Percentiles rank a stretch among this genome's conserved stretches.
phyloP scores from a whole-genome alignment of 164 flowering plant species.

The Umbilicus rupestris region DNA sequence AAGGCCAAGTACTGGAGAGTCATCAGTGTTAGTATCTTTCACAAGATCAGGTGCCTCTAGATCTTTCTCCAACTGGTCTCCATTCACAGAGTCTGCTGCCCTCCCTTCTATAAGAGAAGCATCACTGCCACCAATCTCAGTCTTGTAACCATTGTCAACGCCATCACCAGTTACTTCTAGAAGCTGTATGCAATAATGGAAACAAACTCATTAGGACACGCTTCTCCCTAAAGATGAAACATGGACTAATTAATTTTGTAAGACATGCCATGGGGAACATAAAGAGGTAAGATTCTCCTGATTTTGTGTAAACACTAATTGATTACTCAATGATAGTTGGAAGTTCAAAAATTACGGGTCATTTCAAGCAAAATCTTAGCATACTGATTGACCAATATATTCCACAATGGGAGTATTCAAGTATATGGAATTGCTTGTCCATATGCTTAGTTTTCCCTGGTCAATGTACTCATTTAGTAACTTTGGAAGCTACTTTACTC shows the following conservation, averaged over 20 bases:
- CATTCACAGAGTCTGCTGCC: not conserved
- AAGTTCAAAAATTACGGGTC: not conserved
- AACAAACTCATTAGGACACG: not conserved
- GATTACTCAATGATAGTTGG: not conserved
- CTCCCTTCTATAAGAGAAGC: not conserved
- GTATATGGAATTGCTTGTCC: not conserved
- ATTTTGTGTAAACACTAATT: not conserved
- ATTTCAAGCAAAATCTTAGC: not conserved
- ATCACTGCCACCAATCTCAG: not conserved
- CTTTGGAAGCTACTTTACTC: too few relatives aligned
- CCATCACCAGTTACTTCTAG: not conserved
- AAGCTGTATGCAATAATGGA: not conserved
- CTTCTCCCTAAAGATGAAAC: not conserved
- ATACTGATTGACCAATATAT: not conserved
- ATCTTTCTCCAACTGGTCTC: not conserved
- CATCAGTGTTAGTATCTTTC: constrained; percentile 21
- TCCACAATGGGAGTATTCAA: not conserved
- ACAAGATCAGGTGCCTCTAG: not conserved
- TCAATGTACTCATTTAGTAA: too few relatives aligned
- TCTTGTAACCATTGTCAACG: not conserved
- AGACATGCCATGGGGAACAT: not conserved
- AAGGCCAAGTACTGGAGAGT: constrained; percentile 57
- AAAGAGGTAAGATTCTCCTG: not conserved
- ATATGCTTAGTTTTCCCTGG: not conserved
- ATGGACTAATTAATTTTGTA: not conserved